phyloP scores from a whole-genome alignment of 2,329 filamentous ascomycete genomes.

The Sporothrix phasma region DNA sequence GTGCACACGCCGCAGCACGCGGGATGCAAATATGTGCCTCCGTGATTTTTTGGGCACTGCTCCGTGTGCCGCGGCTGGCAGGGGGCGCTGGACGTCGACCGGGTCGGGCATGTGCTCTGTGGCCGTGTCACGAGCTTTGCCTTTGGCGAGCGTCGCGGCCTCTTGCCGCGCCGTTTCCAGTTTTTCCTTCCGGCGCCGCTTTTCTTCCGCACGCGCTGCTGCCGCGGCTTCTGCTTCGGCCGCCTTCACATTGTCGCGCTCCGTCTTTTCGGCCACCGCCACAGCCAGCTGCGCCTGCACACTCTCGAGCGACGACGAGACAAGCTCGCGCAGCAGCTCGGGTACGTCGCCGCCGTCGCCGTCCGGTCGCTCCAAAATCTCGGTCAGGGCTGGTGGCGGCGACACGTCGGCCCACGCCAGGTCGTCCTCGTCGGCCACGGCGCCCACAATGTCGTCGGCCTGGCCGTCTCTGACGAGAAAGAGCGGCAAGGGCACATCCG shows the following conservation, averaged over 20 bases:
- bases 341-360: constrained; percentile 28
- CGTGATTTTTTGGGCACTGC: constrained; percentile 22
- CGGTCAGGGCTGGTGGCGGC: constrained; percentile 34
- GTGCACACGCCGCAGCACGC: constrained; percentile 29
- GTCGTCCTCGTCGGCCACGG: background rate
- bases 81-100: background rate
- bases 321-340: constrained; percentile 32
- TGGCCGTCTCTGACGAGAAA: background rate
- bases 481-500: background rate
- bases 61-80: background rate
- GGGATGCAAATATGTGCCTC: constrained; percentile 26
- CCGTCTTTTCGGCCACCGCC: constrained; percentile 24
- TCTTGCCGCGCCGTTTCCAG: constrained; percentile 1
- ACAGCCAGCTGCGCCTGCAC: constrained; percentile 30
- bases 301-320: constrained; percentile 37
- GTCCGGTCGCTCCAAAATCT: constrained; percentile 25
- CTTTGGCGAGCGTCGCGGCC: background rate
- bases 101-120: background rate
- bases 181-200: constrained; percentile 21
- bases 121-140: constrained; percentile 1
- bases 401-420: constrained; percentile 35
- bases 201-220: constrained; percentile 15
- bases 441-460: background rate
- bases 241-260: constrained; percentile 12
- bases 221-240: constrained; percentile 22